Percentiles rank a stretch among this genome's conserved stretches.
Conservation (phyloP, 345 rosid genomes). For the Camelina sativa region DNA sequence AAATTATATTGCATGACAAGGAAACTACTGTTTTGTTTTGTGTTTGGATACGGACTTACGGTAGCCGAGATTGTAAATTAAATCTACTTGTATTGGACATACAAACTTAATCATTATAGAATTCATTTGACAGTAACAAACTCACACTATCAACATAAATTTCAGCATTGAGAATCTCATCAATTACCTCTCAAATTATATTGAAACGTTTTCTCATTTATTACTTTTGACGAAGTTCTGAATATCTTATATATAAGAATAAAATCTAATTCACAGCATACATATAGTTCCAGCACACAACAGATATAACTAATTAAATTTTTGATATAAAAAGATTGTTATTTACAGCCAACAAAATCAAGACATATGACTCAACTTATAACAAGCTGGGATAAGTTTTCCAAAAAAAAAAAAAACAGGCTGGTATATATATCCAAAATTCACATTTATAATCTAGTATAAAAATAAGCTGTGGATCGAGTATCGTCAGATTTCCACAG, state of each 20-base stretch:
- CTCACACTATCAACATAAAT: not conserved
- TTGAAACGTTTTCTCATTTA: not conserved
- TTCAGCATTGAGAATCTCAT: not conserved
- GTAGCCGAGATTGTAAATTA: not conserved
- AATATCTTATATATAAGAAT: no score
- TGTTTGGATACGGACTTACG: not conserved
- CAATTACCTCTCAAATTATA: not conserved
- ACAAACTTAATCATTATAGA: not conserved
- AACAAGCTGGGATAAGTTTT: not conserved
- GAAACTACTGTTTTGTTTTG: not conserved
- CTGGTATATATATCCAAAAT: not conserved
- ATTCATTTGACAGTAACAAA: constrained; percentile 7
- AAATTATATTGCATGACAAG: not conserved
- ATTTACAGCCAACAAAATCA: not conserved
- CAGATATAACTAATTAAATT: not conserved
- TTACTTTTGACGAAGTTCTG: not conserved
- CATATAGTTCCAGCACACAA: not conserved
- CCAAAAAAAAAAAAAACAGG: no score
- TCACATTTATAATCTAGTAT: not conserved
- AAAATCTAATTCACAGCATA: not conserved
- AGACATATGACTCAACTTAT: not conserved
- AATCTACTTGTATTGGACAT: not conserved
- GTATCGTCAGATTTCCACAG: not conserved
- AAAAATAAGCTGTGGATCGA: not conserved
- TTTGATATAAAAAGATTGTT: not conserved